Evolutionary conservation across 2,329 filamentous ascomycete species (phyloP).

Genomic region (Rhytidhysteron rufulum): DNA sequence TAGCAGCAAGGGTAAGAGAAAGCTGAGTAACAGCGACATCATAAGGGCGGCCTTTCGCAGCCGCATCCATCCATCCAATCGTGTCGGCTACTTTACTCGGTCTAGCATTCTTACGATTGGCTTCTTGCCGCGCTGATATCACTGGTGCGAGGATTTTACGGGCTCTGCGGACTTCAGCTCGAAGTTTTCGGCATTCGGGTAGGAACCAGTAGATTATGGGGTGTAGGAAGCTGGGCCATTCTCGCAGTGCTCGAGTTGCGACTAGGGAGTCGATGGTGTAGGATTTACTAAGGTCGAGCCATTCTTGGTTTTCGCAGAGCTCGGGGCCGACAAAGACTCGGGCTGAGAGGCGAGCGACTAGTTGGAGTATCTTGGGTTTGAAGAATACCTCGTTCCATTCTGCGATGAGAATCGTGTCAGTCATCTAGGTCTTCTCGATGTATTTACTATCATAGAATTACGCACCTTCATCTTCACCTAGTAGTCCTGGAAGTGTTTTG

Average conservation of each 20-base stretch:
- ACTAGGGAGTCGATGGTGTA: slow-evolving; percentile 50
- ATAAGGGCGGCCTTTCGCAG: slow-evolving; percentile 20
- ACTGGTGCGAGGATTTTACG: slow-evolving; percentile 29
- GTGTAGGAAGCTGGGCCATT: slow-evolving; percentile 39
- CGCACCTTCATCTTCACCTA: neutral
- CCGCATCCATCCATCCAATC: slow-evolving; percentile 44
- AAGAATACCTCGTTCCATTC: slow-evolving; percentile 7
- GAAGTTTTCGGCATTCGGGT: slow-evolving; percentile 38
- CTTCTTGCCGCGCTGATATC: slow-evolving; percentile 9
- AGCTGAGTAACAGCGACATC: slow-evolving; percentile 36
- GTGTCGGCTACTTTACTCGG: slow-evolving; percentile 35
- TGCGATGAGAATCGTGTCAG: slow-evolving; percentile 1
- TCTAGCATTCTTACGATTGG: slow-evolving; percentile 4
- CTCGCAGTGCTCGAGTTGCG: slow-evolving; percentile 46
- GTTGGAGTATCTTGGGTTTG: slow-evolving; percentile 38
- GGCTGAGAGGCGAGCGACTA: slow-evolving; percentile 53
- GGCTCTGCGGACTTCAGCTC: slow-evolving; percentile 36
- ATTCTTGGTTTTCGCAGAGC: slow-evolving; percentile 51
- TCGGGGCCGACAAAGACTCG: slow-evolving; percentile 51
- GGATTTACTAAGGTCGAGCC: slow-evolving; percentile 52
- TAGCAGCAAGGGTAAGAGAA: slow-evolving; percentile 36
- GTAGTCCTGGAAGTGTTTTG: neutral
- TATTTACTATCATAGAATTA: neutral
- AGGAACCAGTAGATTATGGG: slow-evolving; percentile 45
- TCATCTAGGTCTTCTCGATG: neutral